Base-by-base conservation (phyloP, 1,139 yeast genomes). In the Diutina siamensis region DNA sequence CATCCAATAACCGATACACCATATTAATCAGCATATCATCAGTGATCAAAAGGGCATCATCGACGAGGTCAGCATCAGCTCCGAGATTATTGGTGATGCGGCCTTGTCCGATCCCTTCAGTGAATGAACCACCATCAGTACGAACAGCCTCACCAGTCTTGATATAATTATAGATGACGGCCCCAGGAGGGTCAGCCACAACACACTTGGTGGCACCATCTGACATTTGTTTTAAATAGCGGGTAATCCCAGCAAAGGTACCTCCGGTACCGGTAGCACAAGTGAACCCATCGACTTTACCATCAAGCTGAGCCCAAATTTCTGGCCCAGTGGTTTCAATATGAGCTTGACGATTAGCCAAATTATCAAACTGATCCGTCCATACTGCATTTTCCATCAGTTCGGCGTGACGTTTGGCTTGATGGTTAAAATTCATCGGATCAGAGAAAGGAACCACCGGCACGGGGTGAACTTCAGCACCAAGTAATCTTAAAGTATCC, bases 51-150 rank as follows among this genome's bases (percentile, higher is more conserved):
- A 84, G 63, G 7, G 89, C 92, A 55, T 84, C 95, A 55, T 87
- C 83, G 44, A 85, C 73, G 20, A 75, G 57, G 17, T 73, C 81
- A 32, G 87, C 64, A 51, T 86, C 95, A 35, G 80, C 85, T 36
- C 71, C 69, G 63, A 88, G 72, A 60, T 88, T 88, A 51, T 77
- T 83, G 8, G 97, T 88, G 55, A 88, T 83, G 55, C 97, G 74
- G 44, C 95, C 96, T 64, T 88, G 97, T 34, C 97, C 97, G 63
- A 88, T 86, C 36, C 97, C 97, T 64, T 88, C 97, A 17, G 96
- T 88, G 62, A 89, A 87, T 1, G 95, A 83, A 2, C 84, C 75
- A 25, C 96, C 96, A 2, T 77, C 76, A n/a, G 20, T 19, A 54
- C 88, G 72, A 35, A 75, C 77, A 55, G 76, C 63, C 42, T 74